Evolutionary conservation across 208 protist genomes (phyloP).

Genomic region (Porcisia hertigi): DNA sequence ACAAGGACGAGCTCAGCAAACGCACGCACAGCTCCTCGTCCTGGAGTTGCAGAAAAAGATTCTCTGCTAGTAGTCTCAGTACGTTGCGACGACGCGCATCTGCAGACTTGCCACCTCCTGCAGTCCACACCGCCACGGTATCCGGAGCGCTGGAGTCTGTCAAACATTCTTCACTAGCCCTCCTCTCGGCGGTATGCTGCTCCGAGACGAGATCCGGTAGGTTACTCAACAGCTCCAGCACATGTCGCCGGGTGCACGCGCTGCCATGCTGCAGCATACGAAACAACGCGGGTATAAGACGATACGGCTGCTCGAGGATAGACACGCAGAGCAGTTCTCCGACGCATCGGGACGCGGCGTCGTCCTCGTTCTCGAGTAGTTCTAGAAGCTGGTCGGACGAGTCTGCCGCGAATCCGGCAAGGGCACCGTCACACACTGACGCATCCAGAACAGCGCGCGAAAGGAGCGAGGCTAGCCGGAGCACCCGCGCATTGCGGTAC

Average conservation of each 20-base stretch:
- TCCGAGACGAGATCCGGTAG: conserved; percentile 46
- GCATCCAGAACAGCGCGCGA: conserved; percentile 62
- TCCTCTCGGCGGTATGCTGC: neutral
- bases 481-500: conserved; percentile 51
- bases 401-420: conserved; percentile 39
- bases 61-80: conserved; percentile 66
- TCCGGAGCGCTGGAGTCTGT: neutral
- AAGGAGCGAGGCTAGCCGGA: conserved; percentile 62
- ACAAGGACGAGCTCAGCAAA: conserved; percentile 64
- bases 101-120: neutral
- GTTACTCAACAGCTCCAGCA: conserved; percentile 66
- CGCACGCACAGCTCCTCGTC: conserved; percentile 81
- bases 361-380: conserved; percentile 60
- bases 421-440: conserved; percentile 12
- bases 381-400: conserved; percentile 81
- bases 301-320: conserved; percentile 60
- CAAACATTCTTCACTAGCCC: neutral
- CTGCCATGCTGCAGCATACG: conserved; percentile 64
- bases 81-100: conserved; percentile 47
- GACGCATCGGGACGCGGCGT: conserved; percentile 71
- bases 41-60: conserved; percentile 70
- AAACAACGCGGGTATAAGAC: conserved; percentile 74
- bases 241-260: conserved; percentile 54
- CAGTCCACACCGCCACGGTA: neutral
- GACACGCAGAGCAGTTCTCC: conserved; percentile 64